phyloP scores from a whole-genome alignment of 495 filamentous ascomycete species.

The Penicillium lagena region DNA sequence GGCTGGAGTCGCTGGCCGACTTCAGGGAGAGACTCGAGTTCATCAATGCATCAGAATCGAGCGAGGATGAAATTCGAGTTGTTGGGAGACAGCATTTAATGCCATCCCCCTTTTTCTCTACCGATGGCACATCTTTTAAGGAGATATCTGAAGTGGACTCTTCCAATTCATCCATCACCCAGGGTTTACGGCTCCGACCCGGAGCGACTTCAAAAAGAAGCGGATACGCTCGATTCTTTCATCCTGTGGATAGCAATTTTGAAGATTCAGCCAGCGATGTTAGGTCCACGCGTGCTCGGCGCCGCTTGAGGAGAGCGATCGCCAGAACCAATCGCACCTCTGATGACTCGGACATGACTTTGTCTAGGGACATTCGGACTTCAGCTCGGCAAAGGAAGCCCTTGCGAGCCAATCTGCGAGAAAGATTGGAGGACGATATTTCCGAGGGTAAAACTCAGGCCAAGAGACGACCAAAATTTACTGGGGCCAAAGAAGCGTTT shows the following conservation, averaged over 20 bases:
- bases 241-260: background rate
- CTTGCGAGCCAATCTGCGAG: conserved; percentile 52
- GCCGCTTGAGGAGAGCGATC: conserved; percentile 15
- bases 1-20: conserved; percentile 18
- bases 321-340: conserved; percentile 16
- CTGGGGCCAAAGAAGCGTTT: conserved; percentile 65
- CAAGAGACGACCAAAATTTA: conserved; percentile 45
- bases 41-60: background rate
- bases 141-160: background rate
- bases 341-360: background rate
- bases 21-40: conserved; percentile 12
- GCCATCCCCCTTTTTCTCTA: conserved; percentile 5
- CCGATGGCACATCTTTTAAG: background rate
- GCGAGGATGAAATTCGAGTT: conserved; percentile 10
- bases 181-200: too few relatives aligned
- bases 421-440: conserved; percentile 55
- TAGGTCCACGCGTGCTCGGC: background rate
- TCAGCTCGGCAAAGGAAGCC: conserved; percentile 23
- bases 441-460: conserved; percentile 20
- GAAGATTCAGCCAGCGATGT: background rate
- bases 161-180: too few relatives aligned
- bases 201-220: too few relatives aligned
- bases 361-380: conserved; percentile 9
- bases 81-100: background rate
- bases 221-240: too few relatives aligned